Percentiles rank a stretch among this genome's conserved stretches.
Conservation (phyloP, 495 filamentous ascomycete genomes). For the Parathielavia appendiculata region DNA sequence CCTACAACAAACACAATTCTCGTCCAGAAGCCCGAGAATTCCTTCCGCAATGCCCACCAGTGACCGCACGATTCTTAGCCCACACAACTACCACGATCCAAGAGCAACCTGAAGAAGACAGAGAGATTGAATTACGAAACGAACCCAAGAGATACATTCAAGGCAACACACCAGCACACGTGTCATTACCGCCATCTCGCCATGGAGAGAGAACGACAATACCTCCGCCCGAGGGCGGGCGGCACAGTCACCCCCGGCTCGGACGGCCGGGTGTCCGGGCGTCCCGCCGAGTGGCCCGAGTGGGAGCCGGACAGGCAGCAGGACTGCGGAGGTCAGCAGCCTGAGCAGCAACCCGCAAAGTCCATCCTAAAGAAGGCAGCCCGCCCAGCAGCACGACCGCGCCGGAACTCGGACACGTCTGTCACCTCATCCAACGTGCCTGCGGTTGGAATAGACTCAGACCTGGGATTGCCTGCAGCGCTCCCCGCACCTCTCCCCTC, state of each 20-base stretch:
- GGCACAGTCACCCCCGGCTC: conserved; percentile 19
- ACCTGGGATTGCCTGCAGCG: conserved; percentile 10
- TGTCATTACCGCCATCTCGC: not conserved
- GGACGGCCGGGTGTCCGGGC: conserved; percentile 19
- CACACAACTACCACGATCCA: conserved; percentile 25
- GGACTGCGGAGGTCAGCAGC: conserved; percentile 13
- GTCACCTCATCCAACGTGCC: conserved; percentile 33
- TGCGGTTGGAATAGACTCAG: conserved; percentile 26
- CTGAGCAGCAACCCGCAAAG: conserved; percentile 17
- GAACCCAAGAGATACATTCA: not conserved
- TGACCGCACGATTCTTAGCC: conserved; percentile 17
- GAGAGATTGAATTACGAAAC: not conserved
- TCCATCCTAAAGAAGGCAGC: conserved; percentile 27
- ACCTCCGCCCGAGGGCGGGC: conserved; percentile 27
- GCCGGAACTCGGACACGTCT: conserved; percentile 33
- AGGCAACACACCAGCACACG: not conserved
- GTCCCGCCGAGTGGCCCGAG: conserved; percentile 26
- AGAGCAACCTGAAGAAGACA: conserved; percentile 14
- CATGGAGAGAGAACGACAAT: conserved; percentile 29
- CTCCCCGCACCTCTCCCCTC: conserved; percentile 4
- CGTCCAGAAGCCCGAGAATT: conserved; percentile 24
- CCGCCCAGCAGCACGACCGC: conserved; percentile 22
- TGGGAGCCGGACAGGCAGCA: conserved; percentile 17
- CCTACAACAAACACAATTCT: conserved; percentile 26
- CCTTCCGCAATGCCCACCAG: conserved; percentile 25